Percentiles rank a stretch among this genome's conserved stretches.
Evolutionary conservation across 768 basidiomycete species (phyloP).

Genomic region (Leccinellum luteum): DNA sequence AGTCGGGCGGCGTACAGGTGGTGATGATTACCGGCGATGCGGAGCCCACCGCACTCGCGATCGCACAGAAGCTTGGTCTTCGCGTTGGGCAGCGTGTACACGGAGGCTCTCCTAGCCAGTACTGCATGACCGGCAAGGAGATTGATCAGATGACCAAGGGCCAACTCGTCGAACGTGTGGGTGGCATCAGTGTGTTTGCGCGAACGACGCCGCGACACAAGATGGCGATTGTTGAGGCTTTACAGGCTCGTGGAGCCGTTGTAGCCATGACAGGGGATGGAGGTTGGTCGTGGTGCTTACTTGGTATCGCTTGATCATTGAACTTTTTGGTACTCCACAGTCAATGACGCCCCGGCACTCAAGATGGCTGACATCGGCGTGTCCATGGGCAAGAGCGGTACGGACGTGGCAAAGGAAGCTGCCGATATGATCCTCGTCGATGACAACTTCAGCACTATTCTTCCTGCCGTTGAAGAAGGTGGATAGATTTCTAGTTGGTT

Average conservation of each 20-base stretch:
- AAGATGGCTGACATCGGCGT: constrained; percentile 99
- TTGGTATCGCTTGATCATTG: neutral
- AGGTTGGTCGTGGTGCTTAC: constrained; percentile 52
- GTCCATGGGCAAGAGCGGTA: constrained; percentile 98
- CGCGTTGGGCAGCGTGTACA: constrained; percentile 50
- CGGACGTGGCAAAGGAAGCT: constrained; percentile 97
- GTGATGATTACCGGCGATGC: constrained; percentile 99
- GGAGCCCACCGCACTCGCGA: constrained; percentile 85
- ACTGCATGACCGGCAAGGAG: constrained; percentile 74
- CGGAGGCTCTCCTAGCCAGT: constrained; percentile 29
- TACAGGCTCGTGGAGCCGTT: constrained; percentile 83
- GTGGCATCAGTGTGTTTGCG: constrained; percentile 84
- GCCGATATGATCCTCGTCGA: constrained; percentile 97
- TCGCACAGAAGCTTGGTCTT: constrained; percentile 83
- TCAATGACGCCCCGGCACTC: constrained; percentile 95
- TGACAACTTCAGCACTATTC: constrained; percentile 93
- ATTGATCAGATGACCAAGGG: constrained; percentile 82
- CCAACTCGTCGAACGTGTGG: constrained; percentile 82
- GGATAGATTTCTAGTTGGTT: constrained; percentile 8
- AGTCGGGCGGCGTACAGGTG: constrained; percentile 88
- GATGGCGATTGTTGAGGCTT: constrained; percentile 95
- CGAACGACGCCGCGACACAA: constrained; percentile 96
- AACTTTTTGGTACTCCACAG: constrained; percentile 31
- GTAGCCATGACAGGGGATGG: constrained; percentile 99
- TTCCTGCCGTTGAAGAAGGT: constrained; percentile 95